Evolutionary conservation across 768 basidiomycete genomes (phyloP), one percentile per base, ranked within the genome.

Genomic region (Infundibulicybe gibba): DNA sequence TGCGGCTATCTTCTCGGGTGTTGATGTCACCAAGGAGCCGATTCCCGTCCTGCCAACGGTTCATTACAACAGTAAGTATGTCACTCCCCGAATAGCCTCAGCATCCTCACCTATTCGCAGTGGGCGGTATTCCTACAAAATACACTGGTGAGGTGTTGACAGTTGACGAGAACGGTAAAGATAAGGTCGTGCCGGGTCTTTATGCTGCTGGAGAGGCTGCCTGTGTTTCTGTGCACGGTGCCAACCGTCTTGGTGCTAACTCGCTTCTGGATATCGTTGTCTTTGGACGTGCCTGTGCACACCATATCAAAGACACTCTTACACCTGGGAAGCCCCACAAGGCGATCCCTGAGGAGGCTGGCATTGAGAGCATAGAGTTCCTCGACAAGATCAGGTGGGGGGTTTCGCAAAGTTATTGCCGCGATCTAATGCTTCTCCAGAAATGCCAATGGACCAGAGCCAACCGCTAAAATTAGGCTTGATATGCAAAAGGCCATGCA

Each of bases 401-500:
- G 19, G 43, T 20, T 19, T 12, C 32, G 32, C 45, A 14, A 19
- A 31, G 25, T 31, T 14, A 1, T 21, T n/a, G 32, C 49, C 13
- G 16, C 43, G 49, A 14, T 53, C 37, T 46, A 39, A 37, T 20
- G 3, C 43, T 17, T 45, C 35, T 39, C 54, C 57, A 82, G 92
- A 57, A 90, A 79, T 43, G 71, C 93, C 8, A 75, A 83, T 54
- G 97, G 97, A 20, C 75, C 87, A 19, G 79, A 88, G 59, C 76
- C 90, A 30, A 99, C 97, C 32, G 86, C 93, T 12, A 81, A 94
- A 61, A 87, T 98, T 62, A 81, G 97, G 53, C 66, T 97, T 42
- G 86, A 91, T 61, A 93, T 99, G 93, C 97, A 99, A 68, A 98
- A 97, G 76, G 91, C 93, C 33, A 98, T 98, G 94, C 94, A 98